Conservation (phyloP, 257 asterid genomes). For the Ligustrum vulgare region DNA sequence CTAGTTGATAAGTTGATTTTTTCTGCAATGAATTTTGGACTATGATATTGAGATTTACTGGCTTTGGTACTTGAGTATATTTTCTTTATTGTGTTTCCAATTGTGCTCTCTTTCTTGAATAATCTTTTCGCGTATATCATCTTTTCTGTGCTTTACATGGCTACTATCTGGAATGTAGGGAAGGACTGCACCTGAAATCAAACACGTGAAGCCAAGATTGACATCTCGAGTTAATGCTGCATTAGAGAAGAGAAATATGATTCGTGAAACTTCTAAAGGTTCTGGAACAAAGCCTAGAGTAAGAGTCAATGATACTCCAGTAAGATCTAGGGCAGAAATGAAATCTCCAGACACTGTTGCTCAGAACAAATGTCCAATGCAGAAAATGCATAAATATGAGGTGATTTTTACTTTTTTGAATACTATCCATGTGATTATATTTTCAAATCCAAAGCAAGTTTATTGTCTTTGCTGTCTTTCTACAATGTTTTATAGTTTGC, state of each 20-base stretch:
- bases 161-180: constrained; percentile 36
- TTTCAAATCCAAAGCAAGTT: not conserved
- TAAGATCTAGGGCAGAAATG: constrained; percentile 35
- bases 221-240: constrained; percentile 29
- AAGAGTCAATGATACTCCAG: constrained; percentile 28
- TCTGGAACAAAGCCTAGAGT: constrained; percentile 29
- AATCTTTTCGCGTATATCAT: not conserved
- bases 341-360: constrained; percentile 25
- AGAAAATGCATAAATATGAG: constrained; percentile 37
- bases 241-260: constrained; percentile 27
- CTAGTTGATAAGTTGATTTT: not conserved
- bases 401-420: constrained; percentile 30
- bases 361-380: constrained; percentile 28
- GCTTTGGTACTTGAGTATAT: not conserved
- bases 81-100: not conserved
- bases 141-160: not conserved
- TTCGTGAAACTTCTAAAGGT: constrained; percentile 34
- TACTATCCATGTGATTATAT: not conserved
- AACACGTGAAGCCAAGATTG: constrained; percentile 30
- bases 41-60: not conserved
- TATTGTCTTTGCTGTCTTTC: not conserved
- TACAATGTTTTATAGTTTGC: not conserved
- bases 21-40: not conserved
- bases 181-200: constrained; percentile 31
- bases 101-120: not conserved